Base-by-base conservation (phyloP, 2,329 filamentous ascomycete genomes). In the Periconia sp. region DNA sequence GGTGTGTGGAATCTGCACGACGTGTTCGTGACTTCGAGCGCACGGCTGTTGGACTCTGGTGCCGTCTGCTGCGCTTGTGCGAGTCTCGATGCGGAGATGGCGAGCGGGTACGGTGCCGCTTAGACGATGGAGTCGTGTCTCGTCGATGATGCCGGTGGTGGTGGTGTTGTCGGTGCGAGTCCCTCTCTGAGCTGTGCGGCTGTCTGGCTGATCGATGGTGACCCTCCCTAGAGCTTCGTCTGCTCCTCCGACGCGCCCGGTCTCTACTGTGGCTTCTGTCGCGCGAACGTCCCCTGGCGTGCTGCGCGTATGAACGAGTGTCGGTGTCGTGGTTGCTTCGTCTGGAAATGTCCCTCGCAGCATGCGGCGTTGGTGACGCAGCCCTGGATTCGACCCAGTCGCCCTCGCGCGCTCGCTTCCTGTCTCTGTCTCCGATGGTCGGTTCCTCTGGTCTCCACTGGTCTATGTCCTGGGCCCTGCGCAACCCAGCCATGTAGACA, bases 401-500 rank as follows among this genome's bases (percentile, higher is more conserved):
- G n/a, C 58, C 54, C 38, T 64, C 58, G 40, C 57, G 53, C 23
- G 46, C 46, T 9, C 25, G 23, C 16, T 30, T 18, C 15, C 35
- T 54, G 32, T 66, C 65, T 50, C 63, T 61, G 50, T 58, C 60
- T 63, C 65, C 54, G 41, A 54, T 48, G 40, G 66, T 64, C 37
- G 57, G 52, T 61, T 69, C 68, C 65, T 71, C 68, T 60, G 66
- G 63, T 69, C 70, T 66, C 69, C 69, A 70, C 67, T 71, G 66
- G 51, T 71, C 70, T 71, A 70, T 66, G 60, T 68, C 64, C 62
- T 69, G 69, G 61, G 66, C 54, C 59, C 63, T 59, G 58, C 62
- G 67, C 66, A 63, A 68, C 59, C 67, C 66, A 69, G 70, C 70
- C 70, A 73, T 73, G 65, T 68, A 72, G 68, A 63, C 65, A 62